Evolutionary conservation across 331 rosid species (phyloP), one percentile per base, ranked within the genome.

Genomic region (Stylosanthes scabra): DNA sequence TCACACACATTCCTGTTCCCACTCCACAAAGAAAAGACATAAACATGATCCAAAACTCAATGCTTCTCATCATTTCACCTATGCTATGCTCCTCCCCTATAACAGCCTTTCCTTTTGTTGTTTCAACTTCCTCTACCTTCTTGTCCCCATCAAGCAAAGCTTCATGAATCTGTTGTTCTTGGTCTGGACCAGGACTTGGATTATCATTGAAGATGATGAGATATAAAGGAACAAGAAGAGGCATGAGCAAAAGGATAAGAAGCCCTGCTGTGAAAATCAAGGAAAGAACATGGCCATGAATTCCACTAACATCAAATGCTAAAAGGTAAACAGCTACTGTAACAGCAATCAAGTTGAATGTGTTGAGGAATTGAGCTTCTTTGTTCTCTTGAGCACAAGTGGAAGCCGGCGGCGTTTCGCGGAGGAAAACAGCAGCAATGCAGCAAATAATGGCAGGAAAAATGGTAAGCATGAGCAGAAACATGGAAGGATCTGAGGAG

Each of bases 1-100:
- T 85, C 57, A 87, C 92, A 62, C 91, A 87, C 20, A 88, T n/a
- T n/a, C n/a, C n/a, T n/a, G n/a, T n/a, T n/a, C n/a, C n/a, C n/a
- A n/a, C n/a, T n/a, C n/a, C n/a, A n/a, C n/a, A n/a, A n/a, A n/a
- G n/a, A n/a, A n/a, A n/a, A n/a, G n/a, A n/a, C n/a, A n/a, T n/a
- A n/a, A n/a, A n/a, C n/a, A n/a, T n/a, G n/a, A n/a, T n/a, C n/a
- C n/a, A n/a, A n/a, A n/a, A n/a, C n/a, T n/a, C n/a, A n/a, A n/a
- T n/a, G n/a, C n/a, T n/a, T n/a, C n/a, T 75, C 45, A 75, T 5
- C 74, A 71, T 85, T 71, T 92, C 94, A 10, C 64, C 1, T 1
- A 92, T 74, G 29, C 88, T 88, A 75, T 88, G 96, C 42, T 90
- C 97, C 63, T 92, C 97, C 42, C 97, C 97, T 8, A 88, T 67